These are phyloP conservation scores for Solidago caesia DNA, from an alignment of 129 eudicot species.

Conservation along the genomic window DNA sequence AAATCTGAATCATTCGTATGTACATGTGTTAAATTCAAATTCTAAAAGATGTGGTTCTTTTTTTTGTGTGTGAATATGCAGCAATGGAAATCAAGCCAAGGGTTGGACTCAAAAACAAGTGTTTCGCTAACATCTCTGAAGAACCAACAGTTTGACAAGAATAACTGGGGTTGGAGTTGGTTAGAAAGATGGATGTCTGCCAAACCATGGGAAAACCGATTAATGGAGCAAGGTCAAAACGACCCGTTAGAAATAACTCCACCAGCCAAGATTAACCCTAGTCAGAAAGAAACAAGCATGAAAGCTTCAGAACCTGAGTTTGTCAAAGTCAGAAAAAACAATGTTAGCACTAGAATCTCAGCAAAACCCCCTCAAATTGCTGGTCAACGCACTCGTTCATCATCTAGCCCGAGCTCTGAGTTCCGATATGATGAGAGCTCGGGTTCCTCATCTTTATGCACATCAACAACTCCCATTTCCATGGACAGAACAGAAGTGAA, in stretches of 20 bases:
- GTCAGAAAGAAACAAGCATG: slow-evolving; percentile 18
- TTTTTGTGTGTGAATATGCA: slow-evolving; percentile 11
- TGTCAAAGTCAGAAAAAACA: slow-evolving; percentile 19
- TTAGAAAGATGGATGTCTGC: slow-evolving; percentile 98
- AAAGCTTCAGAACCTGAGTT: slow-evolving; percentile 48
- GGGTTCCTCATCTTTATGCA: slow-evolving; percentile 83
- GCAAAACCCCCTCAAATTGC: slow-evolving; percentile 12
- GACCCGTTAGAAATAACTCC: slow-evolving; percentile 46
- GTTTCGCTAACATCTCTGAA: slow-evolving; percentile 41
- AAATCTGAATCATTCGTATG: no score
- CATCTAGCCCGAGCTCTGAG: slow-evolving; percentile 88
- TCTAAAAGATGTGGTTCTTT: background rate
- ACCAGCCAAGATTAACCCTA: slow-evolving; percentile 33
- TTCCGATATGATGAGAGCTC: slow-evolving; percentile 63
- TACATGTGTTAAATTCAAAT: background rate
- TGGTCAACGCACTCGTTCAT: slow-evolving; percentile 51
- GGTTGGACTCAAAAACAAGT: slow-evolving; percentile 30
- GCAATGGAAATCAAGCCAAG: slow-evolving; percentile 69
- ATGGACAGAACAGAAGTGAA: slow-evolving; percentile 52
- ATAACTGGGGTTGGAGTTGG: slow-evolving; percentile 91
- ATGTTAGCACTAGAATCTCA: slow-evolving; percentile 15
- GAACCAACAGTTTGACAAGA: slow-evolving; percentile 48
- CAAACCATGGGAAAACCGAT: slow-evolving; percentile 91
- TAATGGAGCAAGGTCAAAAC: slow-evolving; percentile 61
- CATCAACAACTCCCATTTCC: slow-evolving; percentile 71